Percentiles rank a stretch among this genome's conserved stretches.
Conservation (phyloP, 2,329 filamentous ascomycete genomes). For the Albifimbria verrucaria region DNA sequence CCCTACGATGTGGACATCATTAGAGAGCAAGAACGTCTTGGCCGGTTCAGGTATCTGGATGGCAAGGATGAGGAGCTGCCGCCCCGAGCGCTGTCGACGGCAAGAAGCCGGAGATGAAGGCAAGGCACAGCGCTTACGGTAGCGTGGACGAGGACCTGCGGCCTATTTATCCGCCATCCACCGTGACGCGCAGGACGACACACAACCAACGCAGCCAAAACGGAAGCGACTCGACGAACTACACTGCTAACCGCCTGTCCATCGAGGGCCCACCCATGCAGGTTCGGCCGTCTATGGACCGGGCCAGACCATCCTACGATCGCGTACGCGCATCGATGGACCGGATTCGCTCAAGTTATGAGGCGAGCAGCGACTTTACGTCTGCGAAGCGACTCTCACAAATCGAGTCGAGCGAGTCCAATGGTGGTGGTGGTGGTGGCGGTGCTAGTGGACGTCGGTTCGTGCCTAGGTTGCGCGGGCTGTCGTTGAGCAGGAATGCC, state of each 20-base stretch:
- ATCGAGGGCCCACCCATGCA: slow-evolving; percentile 43
- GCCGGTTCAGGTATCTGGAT: slow-evolving; percentile 72
- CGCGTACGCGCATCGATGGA: slow-evolving; percentile 86
- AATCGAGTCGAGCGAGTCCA: slow-evolving; percentile 70
- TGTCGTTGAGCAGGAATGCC: slow-evolving; percentile 40
- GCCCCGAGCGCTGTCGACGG: slow-evolving; percentile 36
- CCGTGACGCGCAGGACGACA: slow-evolving; percentile 69
- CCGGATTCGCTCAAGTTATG: slow-evolving; percentile 76
- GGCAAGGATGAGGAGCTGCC: slow-evolving; percentile 25
- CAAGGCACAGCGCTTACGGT: slow-evolving; percentile 55
- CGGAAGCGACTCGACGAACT: slow-evolving; percentile 91
- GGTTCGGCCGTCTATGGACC: slow-evolving; percentile 58
- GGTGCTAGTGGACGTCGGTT: slow-evolving; percentile 19
- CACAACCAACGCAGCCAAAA: slow-evolving; percentile 83
- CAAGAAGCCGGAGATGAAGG: slow-evolving; percentile 40
- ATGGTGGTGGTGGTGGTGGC: slow-evolving; percentile 11
- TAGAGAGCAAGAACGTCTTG: slow-evolving; percentile 82
- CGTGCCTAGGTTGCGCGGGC: slow-evolving; percentile 36
- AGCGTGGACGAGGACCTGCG: slow-evolving; percentile 82
- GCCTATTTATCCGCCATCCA: slow-evolving; percentile 90
- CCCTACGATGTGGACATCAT: slow-evolving; percentile 94
- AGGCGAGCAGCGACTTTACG: slow-evolving; percentile 86
- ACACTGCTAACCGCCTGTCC: slow-evolving; percentile 65
- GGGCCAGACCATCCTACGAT: slow-evolving; percentile 81
- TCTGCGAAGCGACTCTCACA: slow-evolving; percentile 80